Evolutionary conservation across 768 basidiomycete genomes (phyloP), one percentile per base, ranked within the genome.

Genomic region (Mycena rosella): DNA sequence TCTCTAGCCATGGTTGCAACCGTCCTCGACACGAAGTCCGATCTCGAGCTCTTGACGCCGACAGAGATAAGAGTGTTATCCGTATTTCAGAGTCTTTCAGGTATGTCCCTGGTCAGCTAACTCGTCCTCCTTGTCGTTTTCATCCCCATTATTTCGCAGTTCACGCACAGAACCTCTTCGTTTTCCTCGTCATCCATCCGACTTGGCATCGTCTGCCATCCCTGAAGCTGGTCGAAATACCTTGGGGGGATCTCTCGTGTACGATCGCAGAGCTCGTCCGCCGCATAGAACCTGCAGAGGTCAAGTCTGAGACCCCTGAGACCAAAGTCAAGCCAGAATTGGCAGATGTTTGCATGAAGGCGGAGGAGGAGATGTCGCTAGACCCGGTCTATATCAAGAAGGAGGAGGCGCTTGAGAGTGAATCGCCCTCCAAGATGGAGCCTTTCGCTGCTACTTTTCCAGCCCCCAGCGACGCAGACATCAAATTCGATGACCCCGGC

Each of bases 161-260:
- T 6, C 8, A 56, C 10, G 59, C 65, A 36, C 59, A 67, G 32
- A 36, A 62, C 24, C 65, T 67, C n/a, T 61, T 67, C 65, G n/a
- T 52, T 24, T 61, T 27, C 30, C 65, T 67, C 48, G 36, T 26
- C 22, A 56, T 51, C 29, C 52, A 67, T 36, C 60, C 65, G 3
- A 48, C 61, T 30, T 67, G 65, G 53, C 65, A 67, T 49, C 59
- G 65, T 26, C 53, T 67, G n/a, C 11, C 13, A 5, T 26, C 26
- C n/a, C 59, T 67, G n/a, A 24, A 52, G 51, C 22, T 9, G n/a
- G 54, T 62, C 47, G 60, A 61, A 4, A 40, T 57, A 24, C 65
- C 34, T 17, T 51, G 45, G 59, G 60, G 47, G 32, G 54, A 67
- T 29, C 26, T 67, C 36, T 8, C 47, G 2, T 34, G 26, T n/a